Conservation (phyloP, 1,284 basidiomycete species). For the Trichosporon coremiiforme region DNA sequence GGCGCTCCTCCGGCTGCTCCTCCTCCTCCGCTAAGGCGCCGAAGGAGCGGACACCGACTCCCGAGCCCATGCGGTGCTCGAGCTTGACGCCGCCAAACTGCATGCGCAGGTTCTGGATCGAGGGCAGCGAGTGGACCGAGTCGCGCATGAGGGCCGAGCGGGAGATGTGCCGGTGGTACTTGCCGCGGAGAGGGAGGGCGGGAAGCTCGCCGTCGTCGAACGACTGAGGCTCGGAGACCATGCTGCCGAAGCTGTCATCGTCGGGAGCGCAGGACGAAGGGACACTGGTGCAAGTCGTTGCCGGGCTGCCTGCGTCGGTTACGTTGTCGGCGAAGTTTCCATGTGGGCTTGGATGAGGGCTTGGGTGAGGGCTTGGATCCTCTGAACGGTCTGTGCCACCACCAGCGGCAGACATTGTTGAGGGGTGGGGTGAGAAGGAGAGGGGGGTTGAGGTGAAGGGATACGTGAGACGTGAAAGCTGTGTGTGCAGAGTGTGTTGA, state of each 20-base stretch:
- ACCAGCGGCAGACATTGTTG: not conserved
- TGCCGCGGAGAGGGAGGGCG: slow-evolving; percentile 14
- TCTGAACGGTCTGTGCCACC: slow-evolving; percentile 14
- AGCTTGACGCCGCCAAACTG: slow-evolving; percentile 46
- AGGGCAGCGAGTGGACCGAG: slow-evolving; percentile 52
- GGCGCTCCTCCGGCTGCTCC: slow-evolving; percentile 32
- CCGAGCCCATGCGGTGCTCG: slow-evolving; percentile 44
- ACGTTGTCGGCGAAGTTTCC: slow-evolving; percentile 13
- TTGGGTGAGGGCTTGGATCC: slow-evolving; percentile 16
- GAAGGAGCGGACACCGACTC: slow-evolving; percentile 41
- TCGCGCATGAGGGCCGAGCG: slow-evolving; percentile 53
- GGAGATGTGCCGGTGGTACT: slow-evolving; percentile 47
- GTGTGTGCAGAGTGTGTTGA: not conserved
- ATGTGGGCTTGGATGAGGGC: too few relatives aligned
- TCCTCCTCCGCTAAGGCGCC: slow-evolving; percentile 42
- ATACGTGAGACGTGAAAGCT: not conserved
- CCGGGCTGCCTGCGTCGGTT: slow-evolving; percentile 15
- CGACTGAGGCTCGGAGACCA: slow-evolving; percentile 2
- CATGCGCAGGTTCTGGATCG: slow-evolving; percentile 52
- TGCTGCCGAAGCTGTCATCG: slow-evolving; percentile 16
- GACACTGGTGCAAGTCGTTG: slow-evolving; percentile 8
- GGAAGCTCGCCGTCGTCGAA: slow-evolving; percentile 6
- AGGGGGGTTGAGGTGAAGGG: not conserved
- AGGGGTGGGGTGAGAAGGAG: not conserved
- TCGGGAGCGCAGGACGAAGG: slow-evolving; percentile 14